Percentiles rank a stretch among this genome's conserved stretches.
These are phyloP conservation scores for Sphaerostilbella broomeana DNA, from an alignment of 2,329 filamentous ascomycete species.

Conservation along the genomic window DNA sequence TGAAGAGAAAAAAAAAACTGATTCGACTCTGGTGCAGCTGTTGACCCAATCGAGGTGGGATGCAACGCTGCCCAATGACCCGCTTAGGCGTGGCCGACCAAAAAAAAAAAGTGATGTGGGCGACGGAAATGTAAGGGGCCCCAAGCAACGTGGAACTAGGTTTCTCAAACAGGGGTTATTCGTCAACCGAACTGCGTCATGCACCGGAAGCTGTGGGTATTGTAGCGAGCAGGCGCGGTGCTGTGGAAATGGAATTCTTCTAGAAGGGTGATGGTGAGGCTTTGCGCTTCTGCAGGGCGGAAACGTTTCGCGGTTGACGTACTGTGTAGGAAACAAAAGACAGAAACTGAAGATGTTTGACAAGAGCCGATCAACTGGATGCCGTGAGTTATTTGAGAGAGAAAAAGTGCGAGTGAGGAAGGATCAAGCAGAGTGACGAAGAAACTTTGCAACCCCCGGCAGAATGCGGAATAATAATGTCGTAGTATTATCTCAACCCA, in stretches of 20 bases:
- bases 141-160: slow-evolving; percentile 1
- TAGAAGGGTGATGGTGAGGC: slow-evolving; percentile 1
- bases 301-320: slow-evolving; percentile 1
- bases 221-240: background rate
- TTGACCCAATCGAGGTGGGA: slow-evolving; percentile 11
- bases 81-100: slow-evolving; percentile 5
- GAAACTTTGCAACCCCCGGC: slow-evolving; percentile 10
- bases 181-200: slow-evolving; percentile 12
- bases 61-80: slow-evolving; percentile 11
- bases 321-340: background rate
- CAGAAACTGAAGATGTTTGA: background rate
- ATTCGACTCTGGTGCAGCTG: slow-evolving; percentile 7
- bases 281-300: slow-evolving; percentile 8
- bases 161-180: slow-evolving; percentile 11
- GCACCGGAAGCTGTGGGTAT: slow-evolving; percentile 6
- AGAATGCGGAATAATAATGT: slow-evolving; percentile 15
- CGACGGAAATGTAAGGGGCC: slow-evolving; percentile 9
- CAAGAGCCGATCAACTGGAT: too few relatives aligned
- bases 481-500: slow-evolving; percentile 12
- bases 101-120: slow-evolving; percentile 5
- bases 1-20: background rate
- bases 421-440: slow-evolving; percentile 2
- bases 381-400: slow-evolving; percentile 1
- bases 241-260: slow-evolving; percentile 4
- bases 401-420: background rate